Evolutionary conservation across 225 moss, liverwort and hornwort species (phyloP).

Genomic region (Polytrichum commune): DNA sequence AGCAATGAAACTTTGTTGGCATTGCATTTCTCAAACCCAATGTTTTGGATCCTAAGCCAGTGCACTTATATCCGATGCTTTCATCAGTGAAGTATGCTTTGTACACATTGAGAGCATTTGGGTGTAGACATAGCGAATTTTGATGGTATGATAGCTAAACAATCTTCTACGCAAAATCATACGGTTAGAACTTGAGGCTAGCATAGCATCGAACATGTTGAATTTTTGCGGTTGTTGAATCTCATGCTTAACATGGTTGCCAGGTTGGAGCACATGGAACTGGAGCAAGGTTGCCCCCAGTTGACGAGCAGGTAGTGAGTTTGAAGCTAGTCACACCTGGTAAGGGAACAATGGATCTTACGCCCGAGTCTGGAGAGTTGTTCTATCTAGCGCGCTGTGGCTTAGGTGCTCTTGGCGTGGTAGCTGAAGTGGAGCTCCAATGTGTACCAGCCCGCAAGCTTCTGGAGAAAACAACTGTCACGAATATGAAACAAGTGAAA

Average conservation of each 20-base stretch:
- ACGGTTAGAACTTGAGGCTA: too few species aligned
- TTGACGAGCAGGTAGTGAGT: slow-evolving; percentile 91
- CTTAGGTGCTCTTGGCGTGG: slow-evolving; percentile 86
- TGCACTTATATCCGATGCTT: too few species aligned
- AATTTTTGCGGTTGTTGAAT: too few species aligned
- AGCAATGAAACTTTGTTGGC: too few species aligned
- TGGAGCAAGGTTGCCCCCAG: slow-evolving; percentile 82
- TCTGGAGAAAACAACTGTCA: slow-evolving; percentile 75
- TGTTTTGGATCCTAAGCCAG: too few species aligned
- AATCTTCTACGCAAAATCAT: too few species aligned
- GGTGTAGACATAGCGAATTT: too few species aligned
- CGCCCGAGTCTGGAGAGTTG: slow-evolving; percentile 66
- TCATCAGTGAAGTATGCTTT: too few species aligned
- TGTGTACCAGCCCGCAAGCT: slow-evolving; percentile 83
- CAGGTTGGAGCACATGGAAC: slow-evolving; percentile 99
- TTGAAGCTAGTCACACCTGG: slow-evolving; percentile 91
- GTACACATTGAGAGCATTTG: too few species aligned
- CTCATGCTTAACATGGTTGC: slow-evolving; percentile 11
- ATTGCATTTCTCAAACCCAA: too few species aligned
- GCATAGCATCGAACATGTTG: too few species aligned
- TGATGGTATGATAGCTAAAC: too few species aligned
- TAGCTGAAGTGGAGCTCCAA: slow-evolving; percentile 95
- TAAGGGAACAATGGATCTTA: slow-evolving; percentile 77
- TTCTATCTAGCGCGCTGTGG: slow-evolving; percentile 91
- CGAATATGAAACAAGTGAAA: slow-evolving; percentile 73